These are phyloP conservation scores for Chrysopogon serrulatus DNA, from an alignment of 176 grass and related monocot species.

Conservation along the genomic window DNA sequence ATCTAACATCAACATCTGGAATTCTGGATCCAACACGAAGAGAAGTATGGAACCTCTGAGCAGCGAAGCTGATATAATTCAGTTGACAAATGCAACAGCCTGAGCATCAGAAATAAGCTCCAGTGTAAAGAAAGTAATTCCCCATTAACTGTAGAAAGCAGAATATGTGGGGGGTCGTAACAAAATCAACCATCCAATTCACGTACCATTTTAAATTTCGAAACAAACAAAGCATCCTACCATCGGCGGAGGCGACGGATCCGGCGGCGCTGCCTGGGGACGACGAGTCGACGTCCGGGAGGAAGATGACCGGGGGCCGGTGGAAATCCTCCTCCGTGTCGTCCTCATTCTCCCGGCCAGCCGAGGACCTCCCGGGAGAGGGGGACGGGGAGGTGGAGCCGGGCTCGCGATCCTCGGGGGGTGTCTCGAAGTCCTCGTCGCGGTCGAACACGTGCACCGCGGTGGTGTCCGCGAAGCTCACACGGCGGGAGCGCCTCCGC, in stretches of 20 bases:
- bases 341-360: conserved; percentile 23
- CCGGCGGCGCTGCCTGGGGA: conserved; percentile 72
- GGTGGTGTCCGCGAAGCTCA: conserved; percentile 95
- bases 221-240: conserved; percentile 19
- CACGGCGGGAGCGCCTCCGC: conserved; percentile 71
- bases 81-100: not conserved
- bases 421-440: conserved; percentile 75
- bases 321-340: conserved; percentile 39
- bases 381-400: not conserved
- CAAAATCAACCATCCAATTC: not conserved
- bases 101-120: not conserved
- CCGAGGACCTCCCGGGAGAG: not conserved
- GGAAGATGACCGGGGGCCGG: conserved; percentile 33
- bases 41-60: not conserved
- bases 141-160: not conserved
- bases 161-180: not conserved
- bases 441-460: conserved; percentile 88
- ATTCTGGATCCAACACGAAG: not conserved
- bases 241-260: conserved; percentile 71
- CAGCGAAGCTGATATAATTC: not conserved
- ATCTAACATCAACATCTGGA: not conserved
- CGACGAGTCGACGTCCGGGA: conserved; percentile 46
- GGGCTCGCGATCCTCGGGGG: conserved; percentile 41
- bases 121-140: not conserved
- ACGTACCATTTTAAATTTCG: not conserved